Evolutionary conservation across 768 basidiomycete genomes (phyloP), one percentile per base, ranked within the genome.

Genomic region (Leccinum aurantiacum): DNA sequence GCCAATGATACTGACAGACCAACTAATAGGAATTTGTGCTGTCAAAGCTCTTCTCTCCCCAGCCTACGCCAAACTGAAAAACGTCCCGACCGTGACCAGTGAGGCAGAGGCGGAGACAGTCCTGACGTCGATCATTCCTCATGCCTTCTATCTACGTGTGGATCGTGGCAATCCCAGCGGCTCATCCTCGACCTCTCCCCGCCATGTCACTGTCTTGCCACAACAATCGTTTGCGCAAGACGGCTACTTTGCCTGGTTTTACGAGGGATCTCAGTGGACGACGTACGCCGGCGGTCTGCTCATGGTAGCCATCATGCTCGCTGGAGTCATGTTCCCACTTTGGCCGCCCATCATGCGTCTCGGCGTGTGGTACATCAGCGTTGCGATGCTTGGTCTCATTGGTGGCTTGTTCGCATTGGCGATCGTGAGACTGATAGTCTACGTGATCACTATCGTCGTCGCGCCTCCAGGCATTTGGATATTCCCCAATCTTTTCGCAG

Each of bases 241-340:
- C 22, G 87, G 89, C 53, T 94, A 95, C 77, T 98, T 92, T 74
- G 95, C 90, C 29, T 99, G 96, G 96, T 93, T 98, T 76, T 93
- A 95, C 74, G 93, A 95, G 60, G 92, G 93, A 47, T 91, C 92
- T 14, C 95, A 96, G 69, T 88, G 93, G 85, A 91, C 89, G 66
- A 95, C 91, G 7, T 93, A 96, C 70, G 85, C 93, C 10, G 93
- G 94, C 46, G 96, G 92, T 17, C 79, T 90, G 13, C 86, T 86
- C 29, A 95, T 99, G 92, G 95, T 98, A 60, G 84, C 82, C 46
- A 80, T 98, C 71, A 93, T 98, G 81, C 88, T 99, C 47, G 95
- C 90, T 5, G 95, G 92, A 2, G 95, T 98, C 70, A 97, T 99
- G 95, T 99, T 97, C 85, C 97, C 97, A 4, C 82, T 99, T 15